Percentiles rank a stretch among this genome's conserved stretches.
These are phyloP conservation scores for Aspergillus pseudoglaucus DNA, from an alignment of 2,329 filamentous ascomycete genomes.

Conservation along the genomic window DNA sequence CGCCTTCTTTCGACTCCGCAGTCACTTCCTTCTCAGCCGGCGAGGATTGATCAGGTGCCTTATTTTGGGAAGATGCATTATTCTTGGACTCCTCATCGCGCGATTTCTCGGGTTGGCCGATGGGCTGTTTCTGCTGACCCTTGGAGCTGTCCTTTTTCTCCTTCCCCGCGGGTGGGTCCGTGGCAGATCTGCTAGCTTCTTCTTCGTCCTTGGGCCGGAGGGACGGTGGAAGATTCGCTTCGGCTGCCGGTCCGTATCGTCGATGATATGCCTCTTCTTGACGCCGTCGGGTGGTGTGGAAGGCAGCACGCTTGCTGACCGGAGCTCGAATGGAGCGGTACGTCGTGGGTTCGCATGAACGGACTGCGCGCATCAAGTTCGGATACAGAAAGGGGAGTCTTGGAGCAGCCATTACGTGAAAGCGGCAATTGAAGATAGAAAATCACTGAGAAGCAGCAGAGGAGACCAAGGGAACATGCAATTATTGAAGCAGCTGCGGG, in stretches of 20 bases:
- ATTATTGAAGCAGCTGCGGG: neutral
- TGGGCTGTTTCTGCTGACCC: neutral
- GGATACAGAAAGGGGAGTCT: conserved; percentile 65
- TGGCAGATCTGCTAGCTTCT: neutral
- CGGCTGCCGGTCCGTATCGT: conserved; percentile 42
- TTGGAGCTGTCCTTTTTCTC: neutral
- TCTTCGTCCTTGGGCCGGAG: conserved; percentile 23
- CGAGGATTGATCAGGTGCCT: conserved; percentile 8
- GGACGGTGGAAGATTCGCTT: conserved; percentile 35
- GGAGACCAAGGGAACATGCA: conserved; percentile 4
- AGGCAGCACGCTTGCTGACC: conserved; percentile 17
- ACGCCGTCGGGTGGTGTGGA: conserved; percentile 31
- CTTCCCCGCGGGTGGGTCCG: neutral
- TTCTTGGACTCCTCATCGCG: conserved; percentile 7
- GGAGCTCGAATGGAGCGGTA: conserved; percentile 38
- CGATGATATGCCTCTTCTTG: conserved; percentile 37
- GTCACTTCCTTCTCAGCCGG: conserved; percentile 9
- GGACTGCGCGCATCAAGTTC: conserved; percentile 54
- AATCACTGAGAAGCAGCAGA: no score
- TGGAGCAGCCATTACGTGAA: conserved; percentile 51
- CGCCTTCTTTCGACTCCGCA: conserved; percentile 9
- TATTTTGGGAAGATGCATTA: conserved; percentile 2
- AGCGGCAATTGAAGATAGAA: conserved; percentile 6
- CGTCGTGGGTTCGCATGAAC: conserved; percentile 42
- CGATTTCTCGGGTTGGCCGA: conserved; percentile 9